Evolutionary conservation across 495 filamentous ascomycete genomes (phyloP), one percentile per base, ranked within the genome.

Genomic region (Stereocaulon alpinum): DNA sequence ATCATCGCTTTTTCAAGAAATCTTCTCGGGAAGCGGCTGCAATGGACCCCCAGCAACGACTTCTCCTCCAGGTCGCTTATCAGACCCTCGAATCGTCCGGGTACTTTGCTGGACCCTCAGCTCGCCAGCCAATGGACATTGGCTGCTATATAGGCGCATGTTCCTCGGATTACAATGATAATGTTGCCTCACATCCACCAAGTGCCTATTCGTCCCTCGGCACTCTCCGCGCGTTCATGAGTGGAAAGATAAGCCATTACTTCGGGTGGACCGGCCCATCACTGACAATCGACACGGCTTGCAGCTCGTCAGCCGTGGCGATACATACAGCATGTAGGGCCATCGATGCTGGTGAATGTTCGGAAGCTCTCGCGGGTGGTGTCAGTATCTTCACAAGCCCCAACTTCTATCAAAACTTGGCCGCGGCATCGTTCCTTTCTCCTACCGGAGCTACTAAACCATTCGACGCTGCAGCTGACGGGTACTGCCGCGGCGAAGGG

Each of bases 201-300:
- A 61, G 22, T 22, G 59, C 42, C 2, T 61, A 45, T 53, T 49
- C 59, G 2, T 40, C 27, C 6, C 3, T 50, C 1, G 59, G 59
- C 6, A 54, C 34, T n/a, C 20, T 37, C 5, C 17, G 61, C 10
- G 47, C 45, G 18, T 59, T 55, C 61, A 18, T 59, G 20, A 44
- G 27, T 17, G 61, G 61, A 47, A 32, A 40, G 1, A 47, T 63
- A 43, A 91, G 89, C 66, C 84, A 86, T 65, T 85, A 87, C 65
- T 88, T 95, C 67, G 88, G 88, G 54, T 91, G 91, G 68, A 86
- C 82, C 58, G 90, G 90, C 0, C 89, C 90, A 0, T 91, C 86
- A 63, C 79, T 88, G 66, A 86, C 82, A 60, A 78, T 94, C 42
- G 90, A 95, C 66, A 93, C 90, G 0, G 77, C 75, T 0, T 80